These are phyloP conservation scores for Sporothrix schenckii DNA, from an alignment of 2,329 filamentous ascomycete genomes.

Conservation along the genomic window DNA sequence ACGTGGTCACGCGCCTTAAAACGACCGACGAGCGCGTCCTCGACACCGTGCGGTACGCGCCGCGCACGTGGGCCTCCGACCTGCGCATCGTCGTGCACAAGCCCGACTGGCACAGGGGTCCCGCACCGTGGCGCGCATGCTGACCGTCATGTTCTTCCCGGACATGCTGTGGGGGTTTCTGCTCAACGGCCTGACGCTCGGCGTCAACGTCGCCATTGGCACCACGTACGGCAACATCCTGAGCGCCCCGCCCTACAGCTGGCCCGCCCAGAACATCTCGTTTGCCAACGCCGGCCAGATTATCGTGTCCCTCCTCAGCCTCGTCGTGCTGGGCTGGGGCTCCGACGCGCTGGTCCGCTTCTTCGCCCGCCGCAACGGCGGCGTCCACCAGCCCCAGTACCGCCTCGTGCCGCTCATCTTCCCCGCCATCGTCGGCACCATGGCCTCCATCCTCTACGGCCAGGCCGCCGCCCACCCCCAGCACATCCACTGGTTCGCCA, in stretches of 20 bases:
- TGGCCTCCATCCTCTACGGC: neutral
- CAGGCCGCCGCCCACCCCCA: constrained; percentile 3
- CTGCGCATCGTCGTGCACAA: neutral
- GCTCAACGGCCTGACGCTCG: neutral
- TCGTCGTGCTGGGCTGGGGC: neutral
- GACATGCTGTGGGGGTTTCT: constrained; percentile 8
- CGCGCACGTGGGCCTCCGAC: constrained; percentile 14
- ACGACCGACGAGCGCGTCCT: neutral
- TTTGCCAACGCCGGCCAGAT: constrained; percentile 15
- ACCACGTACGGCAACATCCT: constrained; percentile 3
- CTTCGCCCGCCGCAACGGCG: constrained; percentile 8
- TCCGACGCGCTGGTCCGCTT: neutral
- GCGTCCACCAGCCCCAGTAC: constrained; percentile 10
- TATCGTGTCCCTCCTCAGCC: neutral
- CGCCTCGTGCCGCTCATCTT: constrained; percentile 11
- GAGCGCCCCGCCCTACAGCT: constrained; percentile 7
- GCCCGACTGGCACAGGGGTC: neutral
- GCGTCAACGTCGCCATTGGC: constrained; percentile 14
- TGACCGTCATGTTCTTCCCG: constrained; percentile 17
- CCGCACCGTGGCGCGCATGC: neutral
- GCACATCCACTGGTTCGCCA: constrained; percentile 12
- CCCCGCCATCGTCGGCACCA: neutral
- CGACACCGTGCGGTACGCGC: constrained; percentile 1
- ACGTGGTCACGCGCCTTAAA: neutral
- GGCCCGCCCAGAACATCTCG: neutral